Evolutionary conservation across 345 rosid species (phyloP).

Genomic region (Syzygium jambos): DNA sequence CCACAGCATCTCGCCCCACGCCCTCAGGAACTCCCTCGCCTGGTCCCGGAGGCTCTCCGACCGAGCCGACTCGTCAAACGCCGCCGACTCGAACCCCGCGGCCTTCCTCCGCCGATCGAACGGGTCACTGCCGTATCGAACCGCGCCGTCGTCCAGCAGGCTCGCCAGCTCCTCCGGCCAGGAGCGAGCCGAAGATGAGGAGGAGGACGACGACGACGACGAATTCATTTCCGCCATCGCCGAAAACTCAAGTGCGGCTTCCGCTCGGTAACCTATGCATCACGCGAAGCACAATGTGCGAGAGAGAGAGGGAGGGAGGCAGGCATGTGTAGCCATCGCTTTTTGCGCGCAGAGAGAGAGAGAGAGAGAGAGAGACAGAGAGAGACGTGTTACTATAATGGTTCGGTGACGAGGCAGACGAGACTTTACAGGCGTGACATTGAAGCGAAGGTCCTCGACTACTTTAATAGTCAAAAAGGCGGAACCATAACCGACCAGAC

Average conservation of each 20-base stretch:
- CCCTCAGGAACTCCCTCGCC: conserved; percentile 55
- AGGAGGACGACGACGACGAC: too few relatives aligned
- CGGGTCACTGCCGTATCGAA: conserved; percentile 32
- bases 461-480: conserved; percentile 2
- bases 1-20: conserved; percentile 90
- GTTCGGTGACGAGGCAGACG: conserved; percentile 1
- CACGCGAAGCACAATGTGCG: neutral
- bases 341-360: neutral
- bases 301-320: neutral
- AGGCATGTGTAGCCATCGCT: too few relatives aligned
- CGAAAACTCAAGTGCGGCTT: neutral
- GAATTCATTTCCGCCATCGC: conserved; percentile 46
- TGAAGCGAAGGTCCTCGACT: conserved; percentile 17
- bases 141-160: conserved; percentile 42
- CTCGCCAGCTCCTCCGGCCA: conserved; percentile 77
- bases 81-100: conserved; percentile 3
- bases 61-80: conserved; percentile 7
- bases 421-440: conserved; percentile 53
- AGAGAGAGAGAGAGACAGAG: conserved; percentile 7
- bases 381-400: conserved; percentile 8
- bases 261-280: neutral
- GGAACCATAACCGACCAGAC: conserved; percentile 31
- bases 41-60: conserved; percentile 64
- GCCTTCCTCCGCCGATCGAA: conserved; percentile 4
- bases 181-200: conserved; percentile 14